Evolutionary conservation across 768 basidiomycete species (phyloP), one percentile per base, ranked within the genome.

Genomic region (Pulveroboletus ravenelii): DNA sequence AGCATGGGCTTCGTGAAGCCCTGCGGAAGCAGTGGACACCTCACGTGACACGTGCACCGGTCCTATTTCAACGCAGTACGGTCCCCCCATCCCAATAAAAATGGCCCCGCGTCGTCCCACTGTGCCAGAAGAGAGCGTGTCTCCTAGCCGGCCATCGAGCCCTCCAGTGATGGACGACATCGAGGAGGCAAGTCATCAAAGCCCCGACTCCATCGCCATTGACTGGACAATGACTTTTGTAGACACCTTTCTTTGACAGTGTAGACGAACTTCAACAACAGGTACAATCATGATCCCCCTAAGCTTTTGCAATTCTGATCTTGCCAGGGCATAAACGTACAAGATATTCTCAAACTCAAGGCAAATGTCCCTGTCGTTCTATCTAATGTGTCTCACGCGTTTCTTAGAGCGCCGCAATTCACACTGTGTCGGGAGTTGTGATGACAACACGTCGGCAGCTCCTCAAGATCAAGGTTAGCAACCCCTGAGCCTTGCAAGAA

Each of bases 311-410:
- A 32, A 41, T 18, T 40, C 31, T 47, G 25, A 59, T 30, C 18
- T 29, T 17, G 15, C 36, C 58, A 95, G 93, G 93, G 93, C 13
- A 94, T 95, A 67, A 95, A 93, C 57, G 84, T 93, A 25, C 92
- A 95, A 74, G 94, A 97, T 64, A 96, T 97, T 50, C 67, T 87
- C 45, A 97, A 97, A 70, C 81, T 97, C 54, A 96, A 96, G 72
- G 89, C 84, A 41, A 47, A 55, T 12, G 56, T 14, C 41, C 55
- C 23, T 37, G 46, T 49, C 53, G 43, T 44, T 34, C 23, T 23
- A 5, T 18, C n/a, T 6, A 10, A 32, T 18, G 10, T 17, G 17
- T 44, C 48, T 41, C 15, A 47, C 30, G 23, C 13, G 18, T 52
- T 6, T 18, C 15, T 36, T 36, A 92, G 89, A 70, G 82, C 31